Evolutionary conservation across 1,284 basidiomycete genomes (phyloP).

Genomic region (Papiliotrema nemorosa): DNA sequence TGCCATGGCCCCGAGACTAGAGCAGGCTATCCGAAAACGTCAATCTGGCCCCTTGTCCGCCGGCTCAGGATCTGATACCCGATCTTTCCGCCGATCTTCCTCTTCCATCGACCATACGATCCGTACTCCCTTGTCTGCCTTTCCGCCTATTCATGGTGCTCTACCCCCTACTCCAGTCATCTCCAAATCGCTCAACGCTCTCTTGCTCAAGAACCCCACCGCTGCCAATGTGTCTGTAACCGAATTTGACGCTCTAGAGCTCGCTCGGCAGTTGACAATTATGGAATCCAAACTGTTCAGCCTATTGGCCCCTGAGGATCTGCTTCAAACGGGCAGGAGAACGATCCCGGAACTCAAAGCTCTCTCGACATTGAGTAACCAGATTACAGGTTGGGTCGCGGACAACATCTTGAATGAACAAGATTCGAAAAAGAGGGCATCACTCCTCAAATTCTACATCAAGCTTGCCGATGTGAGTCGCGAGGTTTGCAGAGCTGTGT

Average conservation of each 20-base stretch:
- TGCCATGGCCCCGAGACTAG: slow-evolving; percentile 38
- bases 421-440: slow-evolving; percentile 78
- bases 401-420: slow-evolving; percentile 80
- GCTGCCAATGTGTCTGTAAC: slow-evolving; percentile 63
- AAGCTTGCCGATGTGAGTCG: slow-evolving; percentile 80
- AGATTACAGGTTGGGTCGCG: slow-evolving; percentile 93
- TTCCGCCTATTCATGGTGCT: slow-evolving; percentile 3
- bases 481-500: slow-evolving; percentile 4
- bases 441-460: slow-evolving; percentile 86
- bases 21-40: slow-evolving; percentile 31
- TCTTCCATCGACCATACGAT: slow-evolving; percentile 15
- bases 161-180: slow-evolving; percentile 64
- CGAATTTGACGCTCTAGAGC: slow-evolving; percentile 90
- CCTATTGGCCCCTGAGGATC: slow-evolving; percentile 86
- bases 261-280: slow-evolving; percentile 91
- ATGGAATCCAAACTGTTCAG: slow-evolving; percentile 86
- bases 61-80: slow-evolving; percentile 4
- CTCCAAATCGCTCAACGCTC: slow-evolving; percentile 69
- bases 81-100: slow-evolving; percentile 10
- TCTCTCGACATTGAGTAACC: slow-evolving; percentile 88
- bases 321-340: slow-evolving; percentile 75
- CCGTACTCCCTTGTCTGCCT: not conserved
- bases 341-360: slow-evolving; percentile 72
- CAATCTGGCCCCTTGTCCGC: slow-evolving; percentile 14
- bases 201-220: slow-evolving; percentile 35